Evolutionary conservation across 495 filamentous ascomycete genomes (phyloP).

Genomic region (Coniosporium apollinis): DNA sequence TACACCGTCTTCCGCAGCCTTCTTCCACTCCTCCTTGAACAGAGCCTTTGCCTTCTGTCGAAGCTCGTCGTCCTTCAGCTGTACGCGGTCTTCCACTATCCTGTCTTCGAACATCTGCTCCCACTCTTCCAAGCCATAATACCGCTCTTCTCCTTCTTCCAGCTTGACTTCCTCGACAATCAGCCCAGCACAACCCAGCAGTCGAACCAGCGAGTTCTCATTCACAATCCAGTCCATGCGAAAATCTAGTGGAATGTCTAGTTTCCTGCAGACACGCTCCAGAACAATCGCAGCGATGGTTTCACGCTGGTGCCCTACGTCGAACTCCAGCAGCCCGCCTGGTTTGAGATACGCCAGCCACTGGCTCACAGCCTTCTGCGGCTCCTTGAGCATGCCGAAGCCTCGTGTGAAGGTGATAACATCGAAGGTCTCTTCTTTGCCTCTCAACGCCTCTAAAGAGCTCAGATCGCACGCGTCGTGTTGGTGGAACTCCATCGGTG

Average conservation of each 20-base stretch:
- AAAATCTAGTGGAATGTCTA: conserved; percentile 5
- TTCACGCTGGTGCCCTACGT: conserved; percentile 7
- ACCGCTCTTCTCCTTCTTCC: background rate
- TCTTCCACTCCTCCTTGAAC: conserved; percentile 9
- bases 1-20: conserved; percentile 5
- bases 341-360: conserved; percentile 23
- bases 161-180: background rate
- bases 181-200: conserved; percentile 1
- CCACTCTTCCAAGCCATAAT: background rate
- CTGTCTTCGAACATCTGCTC: conserved; percentile 3
- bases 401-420: conserved; percentile 22
- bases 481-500: conserved; percentile 18
- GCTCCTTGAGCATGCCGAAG: conserved; percentile 22
- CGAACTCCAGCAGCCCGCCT: conserved; percentile 17
- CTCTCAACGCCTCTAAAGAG: conserved; percentile 4
- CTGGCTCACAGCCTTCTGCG: conserved; percentile 14
- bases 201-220: background rate
- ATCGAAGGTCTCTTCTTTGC: conserved; percentile 19
- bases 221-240: conserved; percentile 3
- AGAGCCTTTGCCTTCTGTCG: conserved; percentile 4
- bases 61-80: conserved; percentile 2
- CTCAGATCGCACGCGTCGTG: conserved; percentile 25
- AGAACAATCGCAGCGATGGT: conserved; percentile 5
- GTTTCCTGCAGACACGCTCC: conserved; percentile 5
- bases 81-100: background rate